Base-by-base conservation (phyloP, 202 grass and related monocot species). In the Hordeum pubiflorum region DNA sequence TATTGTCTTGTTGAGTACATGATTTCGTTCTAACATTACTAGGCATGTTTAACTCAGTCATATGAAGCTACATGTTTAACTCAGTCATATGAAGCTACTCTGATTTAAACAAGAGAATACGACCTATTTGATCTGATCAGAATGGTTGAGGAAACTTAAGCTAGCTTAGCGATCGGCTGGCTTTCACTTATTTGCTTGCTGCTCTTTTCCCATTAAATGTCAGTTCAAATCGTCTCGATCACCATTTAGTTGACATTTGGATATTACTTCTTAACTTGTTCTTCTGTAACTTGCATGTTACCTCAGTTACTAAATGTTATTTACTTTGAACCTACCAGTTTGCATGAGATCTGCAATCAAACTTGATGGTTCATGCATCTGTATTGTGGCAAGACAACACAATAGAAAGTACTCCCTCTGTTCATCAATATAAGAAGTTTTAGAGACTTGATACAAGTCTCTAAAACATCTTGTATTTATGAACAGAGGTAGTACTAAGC, bases 241-340 rank as follows among this genome's bases (percentile, higher is more conserved):
- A 76, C 48, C 44, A 74, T 66, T 80, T 83, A 80, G 22, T 17
- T 84, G 70, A 64, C 80, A 89, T 82, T 64, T 82, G 57, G 78
- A 72, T 56, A 56, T 70, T 72, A 27, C 72, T 81, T 81, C 26
- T 81, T 26, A 69, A 65, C 26, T 40, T 66, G 10, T 57, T 82
- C 73, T 89, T 74, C 79, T 65, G 57, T 41, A 64, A 57, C 52
- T 76, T 15, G 13, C 63, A 81, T 66, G 48, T 72, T 85, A 78
- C 20, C 78, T 64, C 15, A 31, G 34, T 31, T 27, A 64, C 26
- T 38, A 37, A 73, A 60, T 89, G 21, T 34, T 80, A 63, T 29
- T 29, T 29, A 29, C 27, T 29, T 29, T 29, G 27, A 29, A 29
- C 27, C 27, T 29, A 29, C 27, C 27, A 29, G 27, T 29, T 69